Base-by-base conservation (phyloP, 202 grass and related monocot genomes). In the Musa balbisiana region DNA sequence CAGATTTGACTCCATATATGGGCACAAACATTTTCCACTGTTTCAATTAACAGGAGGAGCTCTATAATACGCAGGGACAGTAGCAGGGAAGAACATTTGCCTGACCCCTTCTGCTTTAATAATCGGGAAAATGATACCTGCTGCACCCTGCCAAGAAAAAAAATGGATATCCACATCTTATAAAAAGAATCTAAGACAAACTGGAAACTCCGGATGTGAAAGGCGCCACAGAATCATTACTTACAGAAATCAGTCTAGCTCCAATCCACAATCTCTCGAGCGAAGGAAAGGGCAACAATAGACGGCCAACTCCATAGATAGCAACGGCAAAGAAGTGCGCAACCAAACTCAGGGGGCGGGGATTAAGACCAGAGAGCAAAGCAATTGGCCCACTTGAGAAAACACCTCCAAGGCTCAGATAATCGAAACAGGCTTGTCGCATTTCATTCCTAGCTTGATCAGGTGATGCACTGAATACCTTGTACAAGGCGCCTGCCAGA, bases 81-180 rank as follows among this genome's bases (percentile, higher is more conserved):
- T 99, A 19, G 89, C 95, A 5, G 95, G 95, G 81, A 99, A 95
- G 81, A 99, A 99, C 95, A 99, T 99, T 52, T 99, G 95, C 79
- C 95, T 83, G 55, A 92, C 89, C 0, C 87, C 95, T 92, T 99
- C 95, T 73, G 91, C 95, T 80, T 94, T 99, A 52, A 99, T 94
- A 73, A 99, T 94, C 0, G 95, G 95, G 82, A 94, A 91, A 76
- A 94, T 99, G 73, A 99, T 99, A 53, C 78, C 91, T 56, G 90
- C 88, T 66, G 95, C 95, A 53, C 85, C 81, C 94, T 98, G 85
- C 78, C 51, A 51, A 64, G 10, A 21, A 14, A 64, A 64, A 64
- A 2, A 14, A 52, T 24, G 3, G 16, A 64, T 52, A 6, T 8
- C 33, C 33, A 43, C 33, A 43, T 43, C 33, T 59, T 59, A 3